These are phyloP conservation scores for Aspergillus homomorphus DNA, from an alignment of 495 filamentous ascomycete species.

Conservation along the genomic window DNA sequence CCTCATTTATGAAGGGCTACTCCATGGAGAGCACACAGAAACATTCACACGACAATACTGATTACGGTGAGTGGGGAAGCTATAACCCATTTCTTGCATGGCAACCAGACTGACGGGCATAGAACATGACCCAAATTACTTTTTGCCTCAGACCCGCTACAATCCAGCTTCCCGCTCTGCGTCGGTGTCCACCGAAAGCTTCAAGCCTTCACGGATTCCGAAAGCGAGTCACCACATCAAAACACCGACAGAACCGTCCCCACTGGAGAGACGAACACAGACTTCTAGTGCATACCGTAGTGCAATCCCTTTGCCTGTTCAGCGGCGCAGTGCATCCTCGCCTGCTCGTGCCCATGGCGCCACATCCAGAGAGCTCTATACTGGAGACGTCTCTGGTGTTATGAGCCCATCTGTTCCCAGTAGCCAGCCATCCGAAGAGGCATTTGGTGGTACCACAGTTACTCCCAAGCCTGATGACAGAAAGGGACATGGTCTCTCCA, in stretches of 20 bases:
- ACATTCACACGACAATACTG: too few species aligned
- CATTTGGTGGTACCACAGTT: neutral
- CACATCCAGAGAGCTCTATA: slow-evolving; percentile 3
- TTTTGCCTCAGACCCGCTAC: too few species aligned
- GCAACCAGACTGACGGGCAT: too few species aligned
- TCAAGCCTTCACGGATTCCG: too few species aligned
- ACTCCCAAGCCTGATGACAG: neutral
- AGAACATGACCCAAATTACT: too few species aligned
- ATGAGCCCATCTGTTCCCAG: slow-evolving; percentile 16
- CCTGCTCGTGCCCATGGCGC: neutral
- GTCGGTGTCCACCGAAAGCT: too few species aligned
- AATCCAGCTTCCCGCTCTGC: too few species aligned
- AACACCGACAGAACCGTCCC: neutral
- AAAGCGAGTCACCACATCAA: too few species aligned
- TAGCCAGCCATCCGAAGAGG: slow-evolving; percentile 6
- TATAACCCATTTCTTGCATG: too few species aligned
- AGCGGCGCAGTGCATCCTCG: slow-evolving; percentile 7
- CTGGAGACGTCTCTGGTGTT: slow-evolving; percentile 6
- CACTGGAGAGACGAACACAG: slow-evolving; percentile 1
- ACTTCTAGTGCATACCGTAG: slow-evolving; percentile 12
- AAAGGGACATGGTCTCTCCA: neutral
- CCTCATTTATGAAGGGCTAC: too few species aligned
- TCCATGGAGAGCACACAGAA: too few species aligned
- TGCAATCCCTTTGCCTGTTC: slow-evolving; percentile 16
- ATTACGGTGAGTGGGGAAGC: too few species aligned